Evolutionary conservation across 805 yeast species (phyloP).

Genomic region (Tetrapisispora pingtungensis): DNA sequence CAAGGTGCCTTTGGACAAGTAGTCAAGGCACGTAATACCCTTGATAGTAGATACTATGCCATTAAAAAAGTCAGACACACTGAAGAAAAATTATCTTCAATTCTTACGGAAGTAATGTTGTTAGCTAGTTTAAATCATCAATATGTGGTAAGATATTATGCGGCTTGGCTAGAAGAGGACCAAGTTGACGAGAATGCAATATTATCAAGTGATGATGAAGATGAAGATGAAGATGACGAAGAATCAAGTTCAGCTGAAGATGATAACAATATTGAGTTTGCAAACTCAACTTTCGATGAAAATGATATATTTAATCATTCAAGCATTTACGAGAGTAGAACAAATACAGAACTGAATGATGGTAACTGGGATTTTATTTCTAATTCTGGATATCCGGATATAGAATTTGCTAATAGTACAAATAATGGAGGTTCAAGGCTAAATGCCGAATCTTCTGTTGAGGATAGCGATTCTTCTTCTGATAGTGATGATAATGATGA

Average conservation of each 20-base stretch:
- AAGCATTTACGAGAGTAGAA: constrained; percentile 18
- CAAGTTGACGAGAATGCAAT: constrained; percentile 29
- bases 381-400: constrained; percentile 38
- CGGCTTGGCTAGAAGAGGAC: constrained; percentile 93
- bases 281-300: background rate
- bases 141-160: constrained; percentile 90
- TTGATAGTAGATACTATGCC: constrained; percentile 94
- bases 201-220: constrained; percentile 27
- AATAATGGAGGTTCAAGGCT: constrained; percentile 15
- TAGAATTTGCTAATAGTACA: constrained; percentile 40
- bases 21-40: constrained; percentile 86
- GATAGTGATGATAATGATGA: constrained; percentile 3
- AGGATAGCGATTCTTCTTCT: background rate
- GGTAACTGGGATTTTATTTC: constrained; percentile 58
- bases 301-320: constrained; percentile 21
- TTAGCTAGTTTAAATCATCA: constrained; percentile 89
- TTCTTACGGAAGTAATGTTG: constrained; percentile 83
- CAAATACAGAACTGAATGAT: constrained; percentile 20
- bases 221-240: constrained; percentile 23
- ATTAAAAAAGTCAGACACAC: constrained; percentile 82
- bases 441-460: constrained; percentile 9
- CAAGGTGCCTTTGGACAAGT: constrained; percentile 97
- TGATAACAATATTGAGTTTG: constrained; percentile 3
- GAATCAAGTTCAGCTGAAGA: constrained; percentile 6
- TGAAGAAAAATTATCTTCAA: constrained; percentile 66